A percentile compares a stretch with the other conserved stretches of the same genome.
Evolutionary conservation across 495 filamentous ascomycete genomes (phyloP).

Genomic region (Chaetomium cochliodes): DNA sequence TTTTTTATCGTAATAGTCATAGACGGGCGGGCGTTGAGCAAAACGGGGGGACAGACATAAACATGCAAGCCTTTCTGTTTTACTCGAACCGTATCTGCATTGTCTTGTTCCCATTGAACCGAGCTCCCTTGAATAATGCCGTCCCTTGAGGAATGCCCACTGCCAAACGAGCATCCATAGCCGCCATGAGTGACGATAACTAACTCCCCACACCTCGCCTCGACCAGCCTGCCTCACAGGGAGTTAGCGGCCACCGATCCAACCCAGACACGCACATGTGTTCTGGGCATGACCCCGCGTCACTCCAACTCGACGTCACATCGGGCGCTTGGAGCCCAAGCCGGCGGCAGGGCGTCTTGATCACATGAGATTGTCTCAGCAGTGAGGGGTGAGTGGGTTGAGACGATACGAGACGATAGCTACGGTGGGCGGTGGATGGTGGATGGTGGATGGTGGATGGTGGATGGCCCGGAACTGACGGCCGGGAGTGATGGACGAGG

Average conservation of each 20-base stretch:
- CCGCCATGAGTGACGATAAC: too few relatives aligned
- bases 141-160: too few relatives aligned
- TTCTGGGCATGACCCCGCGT: not conserved
- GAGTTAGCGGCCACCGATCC: not conserved
- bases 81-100: not conserved
- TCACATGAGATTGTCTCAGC: too few relatives aligned
- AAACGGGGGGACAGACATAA: not conserved
- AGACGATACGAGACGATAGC: too few relatives aligned
- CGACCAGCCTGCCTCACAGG: not conserved
- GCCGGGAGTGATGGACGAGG: too few relatives aligned
- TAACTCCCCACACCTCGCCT: not conserved
- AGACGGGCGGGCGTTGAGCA: not conserved
- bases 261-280: too few relatives aligned
- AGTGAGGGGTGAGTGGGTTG: too few relatives aligned
- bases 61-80: not conserved
- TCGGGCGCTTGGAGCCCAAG: not conserved
- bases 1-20: not conserved
- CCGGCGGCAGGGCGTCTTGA: not conserved
- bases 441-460: too few relatives aligned
- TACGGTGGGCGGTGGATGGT: too few relatives aligned
- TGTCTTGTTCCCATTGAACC: not conserved
- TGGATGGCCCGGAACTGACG: too few relatives aligned
- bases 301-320: constrained; percentile 2
- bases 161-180: too few relatives aligned
- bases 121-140: too few relatives aligned